Evolutionary conservation across 352 stramenopile genomes (phyloP).

Genomic region (Globisporangium rhizosaccharum): DNA sequence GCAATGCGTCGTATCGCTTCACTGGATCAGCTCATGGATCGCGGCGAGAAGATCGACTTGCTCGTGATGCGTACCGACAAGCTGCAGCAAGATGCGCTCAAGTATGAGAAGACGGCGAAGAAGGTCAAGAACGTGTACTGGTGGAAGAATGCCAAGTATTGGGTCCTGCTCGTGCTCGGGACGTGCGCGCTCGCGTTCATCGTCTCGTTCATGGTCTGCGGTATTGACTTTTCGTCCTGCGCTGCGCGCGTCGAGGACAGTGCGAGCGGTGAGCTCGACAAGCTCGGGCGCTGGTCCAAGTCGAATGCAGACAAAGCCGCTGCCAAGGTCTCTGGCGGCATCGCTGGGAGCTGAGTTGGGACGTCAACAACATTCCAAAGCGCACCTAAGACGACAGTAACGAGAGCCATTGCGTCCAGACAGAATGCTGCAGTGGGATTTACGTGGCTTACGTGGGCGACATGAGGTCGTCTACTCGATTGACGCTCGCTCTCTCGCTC

Average conservation of each 20-base stretch:
- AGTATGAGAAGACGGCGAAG: constrained; percentile 93
- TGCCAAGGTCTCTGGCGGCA: not conserved
- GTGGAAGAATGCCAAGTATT: constrained; percentile 86
- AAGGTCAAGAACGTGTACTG: constrained; percentile 90
- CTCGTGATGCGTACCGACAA: constrained; percentile 84
- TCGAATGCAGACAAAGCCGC: constrained; percentile 10
- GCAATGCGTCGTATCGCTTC: not conserved
- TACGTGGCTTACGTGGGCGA: too few relatives aligned
- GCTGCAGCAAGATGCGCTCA: constrained; percentile 95
- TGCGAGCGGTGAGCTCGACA: constrained; percentile 24
- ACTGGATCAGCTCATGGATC: constrained; percentile 91
- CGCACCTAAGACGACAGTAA: too few relatives aligned
- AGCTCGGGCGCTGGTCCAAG: constrained; percentile 9
- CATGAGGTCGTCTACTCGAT: too few relatives aligned
- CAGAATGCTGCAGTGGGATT: too few relatives aligned
- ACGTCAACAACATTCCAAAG: too few relatives aligned
- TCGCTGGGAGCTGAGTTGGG: not conserved
- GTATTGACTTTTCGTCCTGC: constrained; percentile 64
- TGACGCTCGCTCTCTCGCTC: too few relatives aligned
- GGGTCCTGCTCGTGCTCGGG: constrained; percentile 48
- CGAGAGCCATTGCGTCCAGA: too few relatives aligned
- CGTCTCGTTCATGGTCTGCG: constrained; percentile 67
- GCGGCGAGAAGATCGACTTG: constrained; percentile 97
- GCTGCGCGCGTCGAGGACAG: constrained; percentile 32
- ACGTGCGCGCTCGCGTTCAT: constrained; percentile 56